phyloP scores from a whole-genome alignment of 257 asterid species.

The Solanum tarapatanum region DNA sequence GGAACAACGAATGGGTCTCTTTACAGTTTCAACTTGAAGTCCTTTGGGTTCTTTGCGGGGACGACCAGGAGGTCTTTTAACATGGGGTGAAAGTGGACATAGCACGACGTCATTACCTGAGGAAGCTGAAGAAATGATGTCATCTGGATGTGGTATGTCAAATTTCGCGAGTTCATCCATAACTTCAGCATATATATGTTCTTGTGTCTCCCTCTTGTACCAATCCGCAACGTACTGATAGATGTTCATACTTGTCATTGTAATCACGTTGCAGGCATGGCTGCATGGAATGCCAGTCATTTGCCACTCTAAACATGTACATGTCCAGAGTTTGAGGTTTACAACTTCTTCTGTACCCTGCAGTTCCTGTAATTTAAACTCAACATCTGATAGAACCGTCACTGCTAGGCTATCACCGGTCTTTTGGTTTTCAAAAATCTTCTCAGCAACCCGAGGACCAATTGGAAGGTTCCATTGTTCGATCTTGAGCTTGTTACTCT shows the following conservation, averaged over 20 bases:
- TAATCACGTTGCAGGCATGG: neutral
- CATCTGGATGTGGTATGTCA: slow-evolving; percentile 2
- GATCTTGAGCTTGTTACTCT: neutral
- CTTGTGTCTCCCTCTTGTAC: slow-evolving; percentile 2
- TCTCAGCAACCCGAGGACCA: neutral
- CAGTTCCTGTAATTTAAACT: neutral
- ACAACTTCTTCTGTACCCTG: neutral
- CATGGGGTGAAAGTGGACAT: neutral
- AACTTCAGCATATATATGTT: slow-evolving; percentile 1
- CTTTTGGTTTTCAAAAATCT: neutral
- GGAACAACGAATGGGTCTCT: neutral
- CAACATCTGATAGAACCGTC: neutral
- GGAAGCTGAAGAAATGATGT: neutral
- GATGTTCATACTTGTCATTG: neutral
- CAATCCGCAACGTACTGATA: neutral
- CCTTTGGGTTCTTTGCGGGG: neutral
- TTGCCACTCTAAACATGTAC: slow-evolving; percentile 7
- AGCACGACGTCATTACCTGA: neutral
- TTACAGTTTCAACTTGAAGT: neutral
- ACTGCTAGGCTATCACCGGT: neutral
- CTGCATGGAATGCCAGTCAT: slow-evolving; percentile 4
- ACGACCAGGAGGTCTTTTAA: slow-evolving; percentile 1
- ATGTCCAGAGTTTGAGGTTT: neutral
- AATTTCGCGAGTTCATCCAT: neutral
- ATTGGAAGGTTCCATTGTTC: neutral